Percentiles rank a stretch among this genome's conserved stretches.
These are phyloP conservation scores for Monsonia emarginata DNA, from an alignment of 441 rosid species.

Conservation along the genomic window DNA sequence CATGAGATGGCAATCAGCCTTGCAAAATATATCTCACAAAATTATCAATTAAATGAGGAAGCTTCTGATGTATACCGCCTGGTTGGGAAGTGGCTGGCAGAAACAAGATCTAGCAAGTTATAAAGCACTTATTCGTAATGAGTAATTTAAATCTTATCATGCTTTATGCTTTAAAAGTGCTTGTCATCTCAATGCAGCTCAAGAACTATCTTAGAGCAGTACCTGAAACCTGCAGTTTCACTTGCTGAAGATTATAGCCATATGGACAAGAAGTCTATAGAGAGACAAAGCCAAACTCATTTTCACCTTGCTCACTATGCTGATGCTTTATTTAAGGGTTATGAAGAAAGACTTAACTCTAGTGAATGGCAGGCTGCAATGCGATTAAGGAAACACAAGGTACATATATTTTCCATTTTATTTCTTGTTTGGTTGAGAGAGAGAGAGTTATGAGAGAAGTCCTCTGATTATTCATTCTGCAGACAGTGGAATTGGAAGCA, in stretches of 20 bases:
- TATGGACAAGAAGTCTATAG: constrained; percentile 51
- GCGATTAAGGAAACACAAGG: constrained; percentile 91
- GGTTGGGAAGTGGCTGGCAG: constrained; percentile 97
- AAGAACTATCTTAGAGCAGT: constrained; percentile 83
- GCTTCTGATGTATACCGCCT: constrained; percentile 72
- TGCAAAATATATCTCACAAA: constrained; percentile 65
- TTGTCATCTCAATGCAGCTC: constrained; percentile 51
- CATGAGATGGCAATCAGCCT: constrained; percentile 91
- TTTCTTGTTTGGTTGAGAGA: neutral
- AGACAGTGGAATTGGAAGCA: constrained; percentile 72
- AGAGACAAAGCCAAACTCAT: constrained; percentile 74
- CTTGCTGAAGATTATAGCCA: constrained; percentile 51
- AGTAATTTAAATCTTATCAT: constrained; percentile 15
- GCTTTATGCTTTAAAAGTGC: constrained; percentile 17
- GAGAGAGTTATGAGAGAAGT: constrained; percentile 6
- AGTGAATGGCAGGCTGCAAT: constrained; percentile 96
- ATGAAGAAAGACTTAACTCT: constrained; percentile 84
- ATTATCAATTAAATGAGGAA: constrained; percentile 52
- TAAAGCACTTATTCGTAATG: constrained; percentile 14
- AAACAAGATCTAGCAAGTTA: constrained; percentile 97
- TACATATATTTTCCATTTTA: constrained; percentile 15
- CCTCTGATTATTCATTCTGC: constrained; percentile 21
- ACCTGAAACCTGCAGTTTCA: constrained; percentile 85
- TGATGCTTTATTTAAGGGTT: constrained; percentile 78
- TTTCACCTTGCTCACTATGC: constrained; percentile 95